Evolutionary conservation across 23 red algal species (phyloP).

Genomic region (Pyropia haitanensis): DNA sequence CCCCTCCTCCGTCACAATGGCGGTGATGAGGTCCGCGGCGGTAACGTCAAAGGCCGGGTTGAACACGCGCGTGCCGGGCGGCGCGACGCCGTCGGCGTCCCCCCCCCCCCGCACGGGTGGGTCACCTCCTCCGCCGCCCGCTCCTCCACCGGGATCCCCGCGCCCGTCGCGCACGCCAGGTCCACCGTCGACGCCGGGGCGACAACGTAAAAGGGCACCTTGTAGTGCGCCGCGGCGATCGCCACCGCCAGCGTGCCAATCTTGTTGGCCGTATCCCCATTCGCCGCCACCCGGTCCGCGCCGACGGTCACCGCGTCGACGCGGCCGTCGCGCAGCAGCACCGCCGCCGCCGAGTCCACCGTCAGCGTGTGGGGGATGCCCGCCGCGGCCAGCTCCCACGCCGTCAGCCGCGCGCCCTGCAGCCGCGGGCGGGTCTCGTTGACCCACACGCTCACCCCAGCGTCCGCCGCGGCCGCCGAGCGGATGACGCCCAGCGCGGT

Average conservation of each 20-base stretch:
- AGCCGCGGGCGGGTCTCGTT: slow-evolving; percentile 55
- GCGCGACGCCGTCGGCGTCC: background rate
- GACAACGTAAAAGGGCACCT: slow-evolving; percentile 44
- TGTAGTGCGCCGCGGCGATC: slow-evolving; percentile 6
- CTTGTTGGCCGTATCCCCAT: slow-evolving; percentile 43
- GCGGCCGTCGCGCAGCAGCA: slow-evolving; percentile 27
- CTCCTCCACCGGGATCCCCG: slow-evolving; percentile 36
- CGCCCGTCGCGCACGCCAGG: slow-evolving; percentile 1
- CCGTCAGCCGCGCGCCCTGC: slow-evolving; percentile 49
- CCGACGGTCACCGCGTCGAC: slow-evolving; percentile 28
- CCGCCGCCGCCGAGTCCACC: slow-evolving; percentile 22
- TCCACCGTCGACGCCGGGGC: slow-evolving; percentile 39
- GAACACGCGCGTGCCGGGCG: slow-evolving; percentile 14
- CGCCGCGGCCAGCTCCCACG: slow-evolving; percentile 23
- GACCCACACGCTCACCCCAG: slow-evolving; percentile 23
- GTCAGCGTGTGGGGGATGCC: slow-evolving; percentile 29
- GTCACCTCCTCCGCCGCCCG: slow-evolving; percentile 11
- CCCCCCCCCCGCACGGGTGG: slow-evolving; percentile 1
- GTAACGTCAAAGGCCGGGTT: slow-evolving; percentile 72
- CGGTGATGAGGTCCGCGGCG: slow-evolving; percentile 23
- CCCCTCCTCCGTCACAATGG: slow-evolving; percentile 43
- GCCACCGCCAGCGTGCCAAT: slow-evolving; percentile 41
- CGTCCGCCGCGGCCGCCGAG: background rate
- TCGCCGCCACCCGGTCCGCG: slow-evolving; percentile 30
- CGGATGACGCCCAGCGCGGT: slow-evolving; percentile 48